Base-by-base conservation (phyloP, 78 protist species). In the Mantamonas sphyraenae region DNA sequence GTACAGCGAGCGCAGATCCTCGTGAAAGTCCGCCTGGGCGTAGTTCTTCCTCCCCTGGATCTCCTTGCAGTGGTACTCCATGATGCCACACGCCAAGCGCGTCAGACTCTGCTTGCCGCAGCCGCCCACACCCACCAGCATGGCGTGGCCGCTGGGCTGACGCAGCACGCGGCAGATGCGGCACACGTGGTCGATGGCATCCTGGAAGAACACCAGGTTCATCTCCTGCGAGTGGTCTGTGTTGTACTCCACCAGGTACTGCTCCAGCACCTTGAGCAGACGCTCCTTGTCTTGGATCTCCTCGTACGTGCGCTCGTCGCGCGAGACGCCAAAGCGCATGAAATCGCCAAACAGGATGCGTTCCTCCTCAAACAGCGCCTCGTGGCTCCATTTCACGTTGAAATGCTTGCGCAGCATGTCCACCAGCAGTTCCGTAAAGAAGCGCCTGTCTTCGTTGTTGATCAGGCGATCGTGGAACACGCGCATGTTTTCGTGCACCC, bases 81-180 rank as follows among this genome's bases (percentile, higher is more conserved):
- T 53, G n/a, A 87, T 58, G 47, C 8, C 1, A 10, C 82, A 68
- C 0, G 89, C 85, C 24, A 87, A 64, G 24, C 80, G 64, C 2
- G 73, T 50, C 26, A 87, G 53, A 1, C 81, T 68, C 51, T 71
- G 81, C 12, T 79, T 50, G 20, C 91, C 91, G 10, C 65, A 34
- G n/a, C 91, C 91, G 28, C 85, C 81, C 30, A 81, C 83, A 14
- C 92, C 92, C 38, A 87, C 83, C 37, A 84, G 74, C 35, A 87
- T 42, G 19, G 90, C 88, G 26, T 80, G 38, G 28, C 90, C 92
- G 34, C 90, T 59, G 7, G 93, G 90, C 65, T 64, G 77, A 0
- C 79, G 53, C 56, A 82, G 35, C 26, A 81, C 8, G 7, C 89
- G 76, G 60, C 69, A 51, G 26, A 85, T 60, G 5, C 94, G 50